phyloP scores from a whole-genome alignment of 148 eudicot genomes.

The Chenopodium suecicum region DNA sequence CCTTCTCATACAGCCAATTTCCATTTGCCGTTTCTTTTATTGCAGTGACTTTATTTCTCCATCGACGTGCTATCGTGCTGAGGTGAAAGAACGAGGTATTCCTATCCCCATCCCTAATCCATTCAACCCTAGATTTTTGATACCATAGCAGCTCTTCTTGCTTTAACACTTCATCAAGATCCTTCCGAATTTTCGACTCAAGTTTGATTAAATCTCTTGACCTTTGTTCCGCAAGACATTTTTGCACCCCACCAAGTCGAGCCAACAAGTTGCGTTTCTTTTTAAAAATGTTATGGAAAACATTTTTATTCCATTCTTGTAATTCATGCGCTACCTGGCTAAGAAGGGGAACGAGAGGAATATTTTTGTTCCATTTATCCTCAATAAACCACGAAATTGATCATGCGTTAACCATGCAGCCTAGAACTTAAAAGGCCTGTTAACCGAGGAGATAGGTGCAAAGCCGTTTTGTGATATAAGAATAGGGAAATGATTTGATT shows the following conservation, averaged over 20 bases:
- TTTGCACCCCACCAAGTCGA: too few relatives aligned
- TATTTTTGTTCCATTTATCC: accelerated
- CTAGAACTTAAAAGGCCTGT: background rate
- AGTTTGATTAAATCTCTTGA: background rate
- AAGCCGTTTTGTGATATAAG: background rate
- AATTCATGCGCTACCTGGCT: too few relatives aligned
- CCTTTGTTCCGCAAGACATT: too few relatives aligned
- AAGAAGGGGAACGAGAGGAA: background rate
- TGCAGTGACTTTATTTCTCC: background rate
- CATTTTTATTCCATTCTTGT: background rate
- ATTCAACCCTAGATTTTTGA: background rate
- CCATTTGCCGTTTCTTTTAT: background rate
- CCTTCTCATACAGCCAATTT: background rate
- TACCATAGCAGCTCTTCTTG: background rate
- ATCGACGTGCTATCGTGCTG: background rate
- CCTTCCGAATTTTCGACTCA: background rate
- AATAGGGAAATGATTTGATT: too few relatives aligned
- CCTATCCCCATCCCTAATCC: background rate
- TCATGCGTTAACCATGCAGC: background rate
- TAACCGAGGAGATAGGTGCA: background rate
- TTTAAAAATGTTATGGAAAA: background rate
- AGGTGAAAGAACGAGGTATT: background rate
- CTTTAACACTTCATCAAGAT: background rate
- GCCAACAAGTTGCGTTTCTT: too few relatives aligned
- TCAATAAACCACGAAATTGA: background rate